Base-by-base conservation (phyloP, 2,329 filamentous ascomycete species). In the Colletotrichum ledebouriae region DNA sequence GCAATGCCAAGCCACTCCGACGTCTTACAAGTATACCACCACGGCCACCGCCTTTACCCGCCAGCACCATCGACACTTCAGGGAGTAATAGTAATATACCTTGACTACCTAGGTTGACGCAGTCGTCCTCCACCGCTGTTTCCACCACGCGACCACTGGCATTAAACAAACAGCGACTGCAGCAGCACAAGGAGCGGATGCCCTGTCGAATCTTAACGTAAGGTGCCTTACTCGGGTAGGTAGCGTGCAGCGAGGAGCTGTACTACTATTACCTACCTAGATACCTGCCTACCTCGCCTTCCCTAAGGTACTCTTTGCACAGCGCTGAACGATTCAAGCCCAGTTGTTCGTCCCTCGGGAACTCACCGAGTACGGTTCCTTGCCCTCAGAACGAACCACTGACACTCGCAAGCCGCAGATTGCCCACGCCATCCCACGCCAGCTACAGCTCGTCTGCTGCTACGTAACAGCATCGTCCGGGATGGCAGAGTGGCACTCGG, bases 101-200 rank as follows among this genome's bases (percentile, higher is more conserved):
- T 12, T 41, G n/a, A 11, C 34, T 22, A 22, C 22, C 22, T 22
- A 22, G 22, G 2, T 52, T 50, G 47, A 20, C 29, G 29, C n/a
- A 7, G 47, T 25, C 13, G 13, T 41, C 39, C 39, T 46, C 57
- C 57, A 50, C 57, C 44, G 49, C 44, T 33, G 41, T 42, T 22
- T 42, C 58, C 34, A 52, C 46, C 58, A 56, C 60, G 25, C 60
- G 65, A 68, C 47, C 65, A 60, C 46, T 53, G 55, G 61, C 65
- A 53, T 29, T 29, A 52, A 58, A 44, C 6, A 46, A 52, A 53
- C 37, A 33, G 44, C 50, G n/a, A 11, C 37, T 34, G 44, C 42
- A 20, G 53, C 29, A 50, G 29, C 44, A 49, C 46, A 17, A 29
- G 39, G 20, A 34, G 33, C 52, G 33, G 49, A 25, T 33, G 49